These are phyloP conservation scores for Papilionanthe hybrid DNA, from an alignment of 116 monocot species.

Conservation along the genomic window DNA sequence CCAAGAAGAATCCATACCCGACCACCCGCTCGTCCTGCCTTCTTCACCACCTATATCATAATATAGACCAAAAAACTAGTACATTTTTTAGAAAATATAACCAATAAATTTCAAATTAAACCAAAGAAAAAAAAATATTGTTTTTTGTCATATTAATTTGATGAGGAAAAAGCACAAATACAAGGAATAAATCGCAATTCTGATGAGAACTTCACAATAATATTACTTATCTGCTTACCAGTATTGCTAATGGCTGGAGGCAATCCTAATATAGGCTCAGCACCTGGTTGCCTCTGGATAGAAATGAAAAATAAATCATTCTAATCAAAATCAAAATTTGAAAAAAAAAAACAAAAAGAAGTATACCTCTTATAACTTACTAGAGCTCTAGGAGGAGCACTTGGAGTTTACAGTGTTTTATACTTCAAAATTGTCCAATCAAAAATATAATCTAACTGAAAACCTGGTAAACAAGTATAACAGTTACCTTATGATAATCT, in stretches of 20 bases:
- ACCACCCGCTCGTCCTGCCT: conserved; percentile 64
- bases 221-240: conserved; percentile 57
- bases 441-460: conserved; percentile 91
- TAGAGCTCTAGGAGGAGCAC: conserved; percentile 37
- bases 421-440: conserved; percentile 95
- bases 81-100: too few species aligned
- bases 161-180: too few species aligned
- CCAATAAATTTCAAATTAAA: too few species aligned
- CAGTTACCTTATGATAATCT: too few species aligned
- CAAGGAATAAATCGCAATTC: too few species aligned
- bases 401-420: conserved; percentile 59
- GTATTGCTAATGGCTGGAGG: conserved; percentile 37
- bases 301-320: not conserved
- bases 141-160: too few species aligned
- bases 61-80: not conserved
- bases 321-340: not conserved
- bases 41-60: conserved; percentile 64
- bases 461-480: conserved; percentile 34
- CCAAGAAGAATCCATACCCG: conserved; percentile 46
- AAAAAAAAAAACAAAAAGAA: not conserved
- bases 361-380: conserved; percentile 11
- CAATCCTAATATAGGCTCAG: conserved; percentile 66
- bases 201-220: too few species aligned
- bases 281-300: conserved; percentile 36
- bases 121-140: too few species aligned